phyloP scores from a whole-genome alignment of 2,329 filamentous ascomycete species.

The Orbilia ellipsospora region DNA sequence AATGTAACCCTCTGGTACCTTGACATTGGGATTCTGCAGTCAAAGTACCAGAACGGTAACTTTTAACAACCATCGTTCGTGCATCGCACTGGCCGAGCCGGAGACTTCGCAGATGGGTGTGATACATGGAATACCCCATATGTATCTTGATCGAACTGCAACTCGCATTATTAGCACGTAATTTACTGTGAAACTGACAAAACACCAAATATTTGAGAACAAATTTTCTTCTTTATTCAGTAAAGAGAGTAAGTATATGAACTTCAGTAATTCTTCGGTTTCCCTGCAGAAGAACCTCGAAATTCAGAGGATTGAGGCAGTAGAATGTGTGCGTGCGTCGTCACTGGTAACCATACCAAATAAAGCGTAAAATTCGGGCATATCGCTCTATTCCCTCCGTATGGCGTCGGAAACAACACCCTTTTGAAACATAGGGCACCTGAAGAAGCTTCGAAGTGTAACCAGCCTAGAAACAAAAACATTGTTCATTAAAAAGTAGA shows the following conservation, averaged over 20 bases:
- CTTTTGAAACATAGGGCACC: no score
- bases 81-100: neutral
- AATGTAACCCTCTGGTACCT: constrained; percentile 20
- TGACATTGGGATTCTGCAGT: constrained; percentile 18
- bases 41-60: constrained; percentile 11
- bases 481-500: neutral
- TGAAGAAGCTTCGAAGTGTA: no score
- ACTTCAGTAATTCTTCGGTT: no score
- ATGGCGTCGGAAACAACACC: neutral
- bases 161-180: neutral
- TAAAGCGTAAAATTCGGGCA: neutral
- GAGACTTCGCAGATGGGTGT: neutral
- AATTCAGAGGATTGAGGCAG: neutral
- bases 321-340: neutral
- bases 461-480: neutral
- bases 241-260: no score
- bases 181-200: no score
- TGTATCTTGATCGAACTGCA: constrained; percentile 2
- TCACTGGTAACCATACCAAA: neutral
- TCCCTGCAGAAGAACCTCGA: no score
- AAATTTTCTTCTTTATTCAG: no score
- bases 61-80: no score
- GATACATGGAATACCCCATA: neutral
- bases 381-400: neutral
- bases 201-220: neutral